Conservation (phyloP, 306 rosid genomes). For the Cucumis sativus region Cucumber_9930_V3 NC_026657.2:27875001-27875500, state of each 20-base stretch:
- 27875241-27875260: not conserved
- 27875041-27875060: too few relatives aligned
- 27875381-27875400: constrained; percentile 1
- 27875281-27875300: not conserved
- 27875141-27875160: too few relatives aligned
- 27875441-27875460: constrained; percentile 9
- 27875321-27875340: constrained; percentile 1
- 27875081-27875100: too few relatives aligned
- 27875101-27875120: too few relatives aligned
- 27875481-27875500: not conserved
- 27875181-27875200: too few relatives aligned
- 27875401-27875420: constrained; percentile 29
- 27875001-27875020: not conserved
- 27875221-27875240: not conserved
- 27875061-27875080: too few relatives aligned
- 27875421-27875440: constrained; percentile 34
- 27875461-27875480: constrained; percentile 17
- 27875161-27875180: too few relatives aligned
- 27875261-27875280: not conserved
- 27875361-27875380: not conserved
- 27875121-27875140: too few relatives aligned
- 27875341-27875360: constrained; percentile 6
- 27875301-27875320: not conserved
- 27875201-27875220: not conserved
- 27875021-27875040: not conserved